Percentiles rank a stretch among this genome's conserved stretches.
phyloP scores from a whole-genome alignment of 208 protist genomes.

The Acanthamoeba royreba region DNA sequence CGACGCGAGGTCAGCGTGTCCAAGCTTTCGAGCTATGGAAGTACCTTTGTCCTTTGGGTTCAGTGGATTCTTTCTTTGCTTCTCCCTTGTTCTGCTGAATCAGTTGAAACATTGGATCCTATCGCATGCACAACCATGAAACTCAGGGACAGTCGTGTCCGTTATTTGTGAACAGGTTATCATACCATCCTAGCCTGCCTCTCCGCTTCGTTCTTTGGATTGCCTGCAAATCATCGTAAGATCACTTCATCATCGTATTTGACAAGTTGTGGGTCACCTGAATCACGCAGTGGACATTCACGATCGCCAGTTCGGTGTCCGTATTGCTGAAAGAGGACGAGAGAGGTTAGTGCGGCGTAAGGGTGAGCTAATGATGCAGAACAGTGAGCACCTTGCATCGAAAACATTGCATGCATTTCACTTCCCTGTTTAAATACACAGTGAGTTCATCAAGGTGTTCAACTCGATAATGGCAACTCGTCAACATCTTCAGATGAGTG shows the following conservation, averaged over 20 bases:
- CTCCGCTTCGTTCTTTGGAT: neutral
- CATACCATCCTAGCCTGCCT: neutral
- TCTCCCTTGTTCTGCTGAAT: neutral
- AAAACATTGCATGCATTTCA: conserved; percentile 26
- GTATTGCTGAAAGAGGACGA: neutral
- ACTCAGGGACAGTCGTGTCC: too few species aligned
- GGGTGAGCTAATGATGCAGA: too few species aligned
- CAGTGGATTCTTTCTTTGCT: neutral
- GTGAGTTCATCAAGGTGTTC: too few species aligned
- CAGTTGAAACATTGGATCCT: neutral
- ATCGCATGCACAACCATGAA: too few species aligned
- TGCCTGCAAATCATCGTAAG: neutral
- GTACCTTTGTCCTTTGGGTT: neutral
- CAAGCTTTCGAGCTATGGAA: too few species aligned
- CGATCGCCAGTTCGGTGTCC: neutral
- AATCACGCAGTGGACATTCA: neutral
- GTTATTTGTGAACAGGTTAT: too few species aligned
- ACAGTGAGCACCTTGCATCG: neutral
- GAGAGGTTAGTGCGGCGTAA: too few species aligned
- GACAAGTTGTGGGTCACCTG: neutral
- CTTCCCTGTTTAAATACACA: too few species aligned
- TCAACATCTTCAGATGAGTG: neutral
- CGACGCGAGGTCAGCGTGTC: neutral
- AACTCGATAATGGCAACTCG: neutral
- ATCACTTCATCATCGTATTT: neutral